Evolutionary conservation across 2,329 filamentous ascomycete species (phyloP), one percentile per base, ranked within the genome.

Genomic region (Orbilia brochopaga): DNA sequence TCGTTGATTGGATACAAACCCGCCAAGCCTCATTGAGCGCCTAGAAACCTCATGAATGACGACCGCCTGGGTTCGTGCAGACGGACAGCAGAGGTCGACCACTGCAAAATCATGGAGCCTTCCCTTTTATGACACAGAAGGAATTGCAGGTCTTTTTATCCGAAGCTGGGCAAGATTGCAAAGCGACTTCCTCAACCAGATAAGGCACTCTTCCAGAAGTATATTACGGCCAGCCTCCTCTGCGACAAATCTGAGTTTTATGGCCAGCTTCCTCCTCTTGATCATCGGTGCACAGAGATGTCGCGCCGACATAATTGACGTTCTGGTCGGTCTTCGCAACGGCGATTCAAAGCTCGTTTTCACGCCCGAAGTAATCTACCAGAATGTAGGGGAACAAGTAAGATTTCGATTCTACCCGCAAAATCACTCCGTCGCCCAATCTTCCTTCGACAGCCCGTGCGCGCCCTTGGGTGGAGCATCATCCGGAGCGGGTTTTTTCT

Each of bases 371-470:
- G 60, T 73, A 24, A 56, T 74, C 48, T 74, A 67, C 60, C 74
- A 75, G 21, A 55, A 73, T 53, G 56, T 75, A 15, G 75, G 75
- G n/a, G 60, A 75, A 55, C 50, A 73, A 30, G 55, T 76, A 15
- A 74, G 74, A n/a, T 76, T 76, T 50, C 74, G 75, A 60, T 76
- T 76, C 64, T 76, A 75, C 44, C 75, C 75, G 27, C 69, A 83
- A 67, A 92, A 92, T 82, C 90, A 93, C 84, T 92, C 89, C 55
- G 86, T 92, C 66, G 90, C 87, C 11, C 88, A 92, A 82, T 91
- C 90, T 52, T 87, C 83, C 76, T 92, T 92, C 77, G 87, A 89
- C 76, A 80, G 83, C 60, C 89, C 89, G 13, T 92, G 90, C 81
- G 78, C 83, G 21, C 88, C 89, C 53, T 84, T 89, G 75, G 77